These are phyloP conservation scores for Barbarea vulgaris DNA, from an alignment of 345 rosid genomes.

Conservation along the genomic window DNA sequence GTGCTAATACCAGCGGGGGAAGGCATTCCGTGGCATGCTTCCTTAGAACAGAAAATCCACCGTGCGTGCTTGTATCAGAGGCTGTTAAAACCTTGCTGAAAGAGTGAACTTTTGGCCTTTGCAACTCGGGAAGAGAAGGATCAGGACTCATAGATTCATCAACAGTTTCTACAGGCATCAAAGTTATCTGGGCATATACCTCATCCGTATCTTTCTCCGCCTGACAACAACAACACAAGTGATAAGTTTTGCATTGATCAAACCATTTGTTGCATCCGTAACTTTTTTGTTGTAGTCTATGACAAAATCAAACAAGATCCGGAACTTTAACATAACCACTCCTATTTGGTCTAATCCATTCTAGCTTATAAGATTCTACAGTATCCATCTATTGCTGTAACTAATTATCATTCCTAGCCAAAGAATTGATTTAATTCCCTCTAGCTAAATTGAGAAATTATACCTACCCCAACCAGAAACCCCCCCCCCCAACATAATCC, in stretches of 20 bases:
- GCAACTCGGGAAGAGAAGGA: constrained; percentile 46
- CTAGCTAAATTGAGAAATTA: constrained; percentile 5
- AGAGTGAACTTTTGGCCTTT: constrained; percentile 59
- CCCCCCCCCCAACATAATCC: not conserved
- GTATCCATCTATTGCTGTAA: constrained; percentile 1
- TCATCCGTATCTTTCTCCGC: constrained; percentile 98
- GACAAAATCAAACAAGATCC: constrained; percentile 16
- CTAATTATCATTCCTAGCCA: not conserved
- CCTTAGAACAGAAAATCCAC: constrained; percentile 91
- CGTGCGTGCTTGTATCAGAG: constrained; percentile 97
- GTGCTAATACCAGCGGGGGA: constrained; percentile 72
- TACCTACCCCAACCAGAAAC: not conserved
- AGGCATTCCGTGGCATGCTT: constrained; percentile 93
- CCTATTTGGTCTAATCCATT: not conserved
- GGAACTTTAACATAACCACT: not conserved
- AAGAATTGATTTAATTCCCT: not conserved
- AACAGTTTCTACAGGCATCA: constrained; percentile 64
- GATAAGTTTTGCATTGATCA: not conserved
- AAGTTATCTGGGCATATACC: constrained; percentile 89
- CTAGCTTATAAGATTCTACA: not conserved
- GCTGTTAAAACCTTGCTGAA: constrained; percentile 94
- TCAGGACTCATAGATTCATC: constrained; percentile 62
- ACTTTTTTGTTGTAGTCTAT: not conserved
- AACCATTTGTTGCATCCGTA: too few species aligned
- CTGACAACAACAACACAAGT: constrained; percentile 46